Percentiles rank a stretch among this genome's conserved stretches.
Evolutionary conservation across 768 basidiomycete species (phyloP).

Genomic region (Mycena capillaripes): DNA sequence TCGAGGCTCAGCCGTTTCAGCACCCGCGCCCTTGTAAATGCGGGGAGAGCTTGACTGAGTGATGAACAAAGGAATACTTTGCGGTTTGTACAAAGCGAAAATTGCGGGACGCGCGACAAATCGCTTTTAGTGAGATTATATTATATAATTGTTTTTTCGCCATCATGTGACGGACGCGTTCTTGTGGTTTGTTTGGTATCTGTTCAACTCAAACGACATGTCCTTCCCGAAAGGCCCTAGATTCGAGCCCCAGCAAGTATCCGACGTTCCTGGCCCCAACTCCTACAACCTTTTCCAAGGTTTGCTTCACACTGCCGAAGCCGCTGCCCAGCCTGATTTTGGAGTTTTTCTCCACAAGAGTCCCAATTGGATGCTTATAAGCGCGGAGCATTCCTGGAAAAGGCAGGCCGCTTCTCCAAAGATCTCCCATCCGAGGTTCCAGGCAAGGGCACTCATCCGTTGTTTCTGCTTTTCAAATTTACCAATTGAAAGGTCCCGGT

Average conservation of each 20-base stretch:
- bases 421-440: slow-evolving; percentile 57
- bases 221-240: slow-evolving; percentile 64
- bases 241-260: slow-evolving; percentile 60
- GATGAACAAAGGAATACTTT: too few relatives aligned
- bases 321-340: not conserved
- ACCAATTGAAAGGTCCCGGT: slow-evolving; percentile 49
- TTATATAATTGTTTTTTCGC: not conserved
- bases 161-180: slow-evolving; percentile 13
- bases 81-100: too few relatives aligned
- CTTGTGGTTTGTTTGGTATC: not conserved
- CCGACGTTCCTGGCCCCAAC: slow-evolving; percentile 68
- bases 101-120: not conserved
- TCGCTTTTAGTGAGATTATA: not conserved
- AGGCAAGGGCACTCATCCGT: slow-evolving; percentile 49
- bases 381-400: slow-evolving; percentile 71
- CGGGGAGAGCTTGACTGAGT: too few relatives aligned
- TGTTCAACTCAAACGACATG: slow-evolving; percentile 12
- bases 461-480: not conserved
- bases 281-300: slow-evolving; percentile 60
- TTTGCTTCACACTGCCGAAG: slow-evolving; percentile 28
- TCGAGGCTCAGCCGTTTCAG: too few relatives aligned
- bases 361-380: slow-evolving; percentile 67
- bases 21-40: too few relatives aligned
- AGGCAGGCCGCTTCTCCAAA: slow-evolving; percentile 63
- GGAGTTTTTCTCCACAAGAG: slow-evolving; percentile 50